These are phyloP conservation scores for Pythium brachiatum DNA, from an alignment of 352 stramenopile genomes.

Conservation along the genomic window DNA sequence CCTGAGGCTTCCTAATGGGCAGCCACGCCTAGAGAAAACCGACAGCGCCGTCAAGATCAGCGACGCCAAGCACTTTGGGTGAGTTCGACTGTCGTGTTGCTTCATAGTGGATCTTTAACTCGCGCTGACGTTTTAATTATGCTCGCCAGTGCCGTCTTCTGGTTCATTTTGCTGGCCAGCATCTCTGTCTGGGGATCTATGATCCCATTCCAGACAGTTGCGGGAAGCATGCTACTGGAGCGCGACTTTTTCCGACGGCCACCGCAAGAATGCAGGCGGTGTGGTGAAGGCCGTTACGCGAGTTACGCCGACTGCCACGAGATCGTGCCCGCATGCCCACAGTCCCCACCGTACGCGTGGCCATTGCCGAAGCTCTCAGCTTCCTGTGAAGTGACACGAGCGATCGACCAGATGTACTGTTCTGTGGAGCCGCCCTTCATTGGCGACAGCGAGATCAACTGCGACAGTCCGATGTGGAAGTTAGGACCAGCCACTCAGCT, in stretches of 20 bases:
- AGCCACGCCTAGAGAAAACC: slow-evolving; percentile 12
- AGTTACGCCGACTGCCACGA: slow-evolving; percentile 45
- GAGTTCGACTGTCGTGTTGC: too few species aligned
- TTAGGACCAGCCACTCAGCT: slow-evolving; percentile 28
- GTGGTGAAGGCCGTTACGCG: slow-evolving; percentile 37
- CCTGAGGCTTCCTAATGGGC: slow-evolving; percentile 39
- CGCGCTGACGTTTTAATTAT: background rate
- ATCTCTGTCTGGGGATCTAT: slow-evolving; percentile 79
- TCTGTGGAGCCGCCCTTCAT: slow-evolving; percentile 35
- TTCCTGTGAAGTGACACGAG: slow-evolving; percentile 32
- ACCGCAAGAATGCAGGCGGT: slow-evolving; percentile 32
- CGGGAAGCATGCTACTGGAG: slow-evolving; percentile 72
- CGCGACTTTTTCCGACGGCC: slow-evolving; percentile 50
- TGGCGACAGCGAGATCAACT: slow-evolving; percentile 45
- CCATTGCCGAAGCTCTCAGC: slow-evolving; percentile 37
- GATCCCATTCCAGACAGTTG: slow-evolving; percentile 85
- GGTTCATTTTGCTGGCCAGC: slow-evolving; percentile 65
- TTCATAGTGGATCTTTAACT: too few species aligned
- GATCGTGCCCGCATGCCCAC: slow-evolving; percentile 33
- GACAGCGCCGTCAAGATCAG: slow-evolving; percentile 28
- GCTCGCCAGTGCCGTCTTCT: slow-evolving; percentile 47
- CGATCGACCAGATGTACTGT: slow-evolving; percentile 39
- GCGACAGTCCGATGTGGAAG: slow-evolving; percentile 40
- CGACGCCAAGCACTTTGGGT: slow-evolving; percentile 50
- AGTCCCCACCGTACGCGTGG: slow-evolving; percentile 38